These are phyloP conservation scores for Byssoonygena ceratinophila DNA, from an alignment of 2,329 filamentous ascomycete species.

Conservation along the genomic window DNA sequence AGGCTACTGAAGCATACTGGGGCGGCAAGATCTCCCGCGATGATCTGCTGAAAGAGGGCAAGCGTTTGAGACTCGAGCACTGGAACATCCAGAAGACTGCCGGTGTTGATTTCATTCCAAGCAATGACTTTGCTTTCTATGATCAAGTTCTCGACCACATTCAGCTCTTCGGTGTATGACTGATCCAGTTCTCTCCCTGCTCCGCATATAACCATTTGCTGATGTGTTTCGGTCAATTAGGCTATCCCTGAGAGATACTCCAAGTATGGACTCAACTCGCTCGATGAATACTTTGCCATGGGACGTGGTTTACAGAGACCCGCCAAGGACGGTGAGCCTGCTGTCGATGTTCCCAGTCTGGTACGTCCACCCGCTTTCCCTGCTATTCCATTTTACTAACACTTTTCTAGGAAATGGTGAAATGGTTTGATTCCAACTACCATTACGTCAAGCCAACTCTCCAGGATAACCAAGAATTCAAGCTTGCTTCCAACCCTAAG, in stretches of 20 bases:
- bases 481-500: constrained; percentile 77
- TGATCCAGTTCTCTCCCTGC: neutral
- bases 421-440: constrained; percentile 99
- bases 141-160: constrained; percentile 97
- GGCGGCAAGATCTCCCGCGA: constrained; percentile 84
- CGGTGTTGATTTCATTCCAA: constrained; percentile 93
- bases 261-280: constrained; percentile 70
- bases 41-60: constrained; percentile 86
- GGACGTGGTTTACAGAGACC: constrained; percentile 93
- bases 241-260: constrained; percentile 88
- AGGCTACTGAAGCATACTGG: constrained; percentile 98
- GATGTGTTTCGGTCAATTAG: constrained; percentile 35
- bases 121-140: constrained; percentile 99
- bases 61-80: constrained; percentile 91
- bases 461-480: constrained; percentile 94
- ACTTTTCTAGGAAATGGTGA: constrained; percentile 78
- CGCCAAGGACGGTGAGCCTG: constrained; percentile 42
- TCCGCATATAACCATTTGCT: neutral
- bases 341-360: constrained; percentile 78
- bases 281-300: constrained; percentile 99
- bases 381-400: constrained; percentile 10
- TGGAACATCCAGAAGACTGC: constrained; percentile 99
- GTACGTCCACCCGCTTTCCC: constrained; percentile 33
- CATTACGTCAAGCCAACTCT: constrained; percentile 99
- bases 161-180: constrained; percentile 84